phyloP scores from a whole-genome alignment of 768 basidiomycete genomes.

The Trametes maxima region DNA sequence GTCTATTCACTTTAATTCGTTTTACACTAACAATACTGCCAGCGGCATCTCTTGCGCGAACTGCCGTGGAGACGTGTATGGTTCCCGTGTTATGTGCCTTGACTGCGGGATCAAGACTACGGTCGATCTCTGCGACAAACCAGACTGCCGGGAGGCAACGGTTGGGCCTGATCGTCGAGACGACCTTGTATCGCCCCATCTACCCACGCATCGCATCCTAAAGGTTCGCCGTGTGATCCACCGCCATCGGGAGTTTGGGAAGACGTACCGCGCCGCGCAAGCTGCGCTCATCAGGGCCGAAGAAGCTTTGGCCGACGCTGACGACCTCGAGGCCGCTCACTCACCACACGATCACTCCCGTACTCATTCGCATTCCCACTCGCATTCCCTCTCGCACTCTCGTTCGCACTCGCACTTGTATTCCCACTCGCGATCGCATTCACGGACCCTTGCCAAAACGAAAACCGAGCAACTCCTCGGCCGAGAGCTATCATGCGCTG shows the following conservation, averaged over 20 bases:
- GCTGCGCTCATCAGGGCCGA: constrained; percentile 12
- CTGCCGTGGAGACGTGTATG: constrained; percentile 6
- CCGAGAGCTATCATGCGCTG: constrained; percentile 5
- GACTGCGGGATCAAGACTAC: constrained; percentile 19
- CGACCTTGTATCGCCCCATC: constrained; percentile 12
- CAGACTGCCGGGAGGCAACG: constrained; percentile 1
- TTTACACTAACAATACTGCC: neutral
- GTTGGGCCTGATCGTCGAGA: constrained; percentile 14
- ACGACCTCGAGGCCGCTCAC: neutral
- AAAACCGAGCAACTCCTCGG: neutral
- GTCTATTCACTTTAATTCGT: too few relatives aligned
- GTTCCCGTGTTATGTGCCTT: constrained; percentile 15
- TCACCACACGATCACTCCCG: neutral
- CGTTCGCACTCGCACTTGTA: too few relatives aligned
- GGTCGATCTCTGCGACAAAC: constrained; percentile 17
- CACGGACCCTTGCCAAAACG: neutral
- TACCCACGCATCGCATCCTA: constrained; percentile 14
- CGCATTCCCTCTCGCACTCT: too few relatives aligned
- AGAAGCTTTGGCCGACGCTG: constrained; percentile 9
- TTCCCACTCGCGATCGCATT: neutral
- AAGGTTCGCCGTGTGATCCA: constrained; percentile 18
- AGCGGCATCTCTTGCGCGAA: constrained; percentile 17
- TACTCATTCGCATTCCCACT: too few relatives aligned
- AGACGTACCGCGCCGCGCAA: constrained; percentile 12
- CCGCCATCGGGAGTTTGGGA: constrained; percentile 13